Evolutionary conservation across 1,139 yeast genomes (phyloP).

Genomic region (Hansenula sp.): DNA sequence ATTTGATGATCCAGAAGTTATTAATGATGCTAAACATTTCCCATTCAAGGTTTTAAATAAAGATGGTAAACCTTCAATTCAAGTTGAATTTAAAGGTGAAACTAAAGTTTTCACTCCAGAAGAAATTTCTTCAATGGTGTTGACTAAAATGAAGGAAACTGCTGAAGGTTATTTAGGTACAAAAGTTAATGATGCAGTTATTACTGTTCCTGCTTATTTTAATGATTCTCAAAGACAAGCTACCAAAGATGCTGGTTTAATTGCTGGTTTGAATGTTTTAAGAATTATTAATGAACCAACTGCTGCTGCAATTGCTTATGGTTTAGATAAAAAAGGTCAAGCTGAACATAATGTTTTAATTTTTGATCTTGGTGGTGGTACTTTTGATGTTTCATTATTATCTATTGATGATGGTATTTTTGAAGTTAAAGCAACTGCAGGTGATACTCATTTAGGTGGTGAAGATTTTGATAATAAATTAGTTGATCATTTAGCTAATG

Average conservation of each 20-base stretch:
- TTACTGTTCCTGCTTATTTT: constrained; percentile 92
- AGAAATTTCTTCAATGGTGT: constrained; percentile 65
- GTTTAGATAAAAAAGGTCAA: constrained; percentile 80
- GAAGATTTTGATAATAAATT: constrained; percentile 83
- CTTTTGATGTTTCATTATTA: constrained; percentile 91
- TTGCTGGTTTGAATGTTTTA: constrained; percentile 91
- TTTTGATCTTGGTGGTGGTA: constrained; percentile 98
- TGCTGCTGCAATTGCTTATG: constrained; percentile 98
- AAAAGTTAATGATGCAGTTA: constrained; percentile 66
- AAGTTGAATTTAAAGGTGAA: constrained; percentile 65
- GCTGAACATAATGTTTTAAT: constrained; percentile 84
- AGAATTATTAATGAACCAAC: constrained; percentile 98
- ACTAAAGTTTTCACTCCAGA: constrained; percentile 61
- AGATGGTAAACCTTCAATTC: constrained; percentile 55
- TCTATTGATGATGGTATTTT: constrained; percentile 95
- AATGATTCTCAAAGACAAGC: constrained; percentile 99
- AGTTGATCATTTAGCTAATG: constrained; percentile 69
- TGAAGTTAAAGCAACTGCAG: constrained; percentile 96
- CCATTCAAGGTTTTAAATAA: constrained; percentile 56
- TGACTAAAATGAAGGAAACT: constrained; percentile 61
- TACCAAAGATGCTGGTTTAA: constrained; percentile 95
- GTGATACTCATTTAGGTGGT: constrained; percentile 99
- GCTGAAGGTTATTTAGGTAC: constrained; percentile 63
- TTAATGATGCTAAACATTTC: constrained; percentile 55
- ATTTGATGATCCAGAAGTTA: constrained; percentile 53